Evolutionary conservation across 2,329 filamentous ascomycete genomes (phyloP), one percentile per base, ranked within the genome.

Genomic region (Ceratocystis variospora): DNA sequence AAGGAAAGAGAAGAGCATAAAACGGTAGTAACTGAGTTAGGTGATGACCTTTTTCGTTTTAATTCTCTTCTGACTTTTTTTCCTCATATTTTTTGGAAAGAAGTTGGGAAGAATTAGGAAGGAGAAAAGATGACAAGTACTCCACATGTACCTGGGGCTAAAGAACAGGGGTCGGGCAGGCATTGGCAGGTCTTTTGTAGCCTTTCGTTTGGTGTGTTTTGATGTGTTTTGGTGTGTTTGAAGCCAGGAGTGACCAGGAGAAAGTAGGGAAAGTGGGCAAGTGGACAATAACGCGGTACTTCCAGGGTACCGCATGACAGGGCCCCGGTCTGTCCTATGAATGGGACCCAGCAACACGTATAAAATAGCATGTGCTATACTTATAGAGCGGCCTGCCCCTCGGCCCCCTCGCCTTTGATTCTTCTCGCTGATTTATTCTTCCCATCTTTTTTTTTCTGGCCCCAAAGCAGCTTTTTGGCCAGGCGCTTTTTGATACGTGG

Each of bases 381-480:
- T 76, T 76, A 77, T 77, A 76, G 75, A 75, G 74, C 73, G 73
- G 74, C 75, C 74, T 76, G 75, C 76, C 76, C 75, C 76, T 76
- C 76, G 75, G 65, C 67, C 65, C 63, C 64, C 65, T 69, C 59
- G 19, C 66, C 66, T 65, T 55, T 68, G 68, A 68, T 62, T 68
- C 63, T 65, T 64, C 62, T 57, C 67, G 66, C 59, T 63, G 62
- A 59, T 59, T 62, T 65, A 64, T 67, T 67, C 55, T 63, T 66
- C 46, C 64, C 64, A 63, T 59, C 64, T 66, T 66, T 62, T 33
- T 33, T 33, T 63, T 66, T 63, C 53, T 19, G 28, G 33, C 63
- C 33, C 61, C 62, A n/a, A 28, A 41, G 22, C 64, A 63, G 28
- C 48, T 50, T 64, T 61, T 46, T 57, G n/a, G 37, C 15, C 15